Base-by-base conservation (phyloP, 257 asterid species). In the Primulina eburnea region DNA sequence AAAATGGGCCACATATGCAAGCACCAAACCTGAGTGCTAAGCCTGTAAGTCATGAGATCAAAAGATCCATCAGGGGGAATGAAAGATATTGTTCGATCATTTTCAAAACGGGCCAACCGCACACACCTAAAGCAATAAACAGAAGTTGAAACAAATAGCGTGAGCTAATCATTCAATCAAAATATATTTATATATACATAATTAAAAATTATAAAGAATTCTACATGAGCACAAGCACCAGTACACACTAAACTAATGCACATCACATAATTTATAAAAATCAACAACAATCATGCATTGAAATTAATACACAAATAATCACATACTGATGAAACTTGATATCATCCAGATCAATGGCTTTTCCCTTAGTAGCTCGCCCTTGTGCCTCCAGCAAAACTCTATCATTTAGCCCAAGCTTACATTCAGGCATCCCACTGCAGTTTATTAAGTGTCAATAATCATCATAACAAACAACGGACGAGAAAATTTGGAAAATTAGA, bases 361-460 rank as follows among this genome's bases (percentile, higher is more conserved):
- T 95, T 74, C 99, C 99, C 85, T 95, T 95, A 53, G 92, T 84
- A 67, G 89, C 68, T 72, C 97, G 85, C 8, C 99, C 99, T 84
- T 95, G 99, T 8, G 98, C 98, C 75, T 95, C 99, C 70, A 95
- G 88, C 83, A 95, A 78, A 68, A 95, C 89, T 86, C 95, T 87
- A 80, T 95, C 99, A 80, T 95, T 95, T 68, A 95, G 88, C 77
- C 99, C 99, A 79, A 95, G 97, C 89, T 95, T 95, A 80, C 99
- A 95, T 85, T 92, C 99, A 26, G 99, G 99, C 99, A 95, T 95
- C 68, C 99, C 99, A 82, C 99, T 95, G 92, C 83, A 79, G 82
- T 47, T 62, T 30, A 78, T 69, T 62, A 58, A 79, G 24, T 65
- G 72, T 21, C 40, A 78, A 67, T 38, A 67, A 18, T 72, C 64